Evolutionary conservation across 192 early-diverging fungal species (phyloP), one percentile per base, ranked within the genome.

Genomic region (Coemansia sp.): DNA sequence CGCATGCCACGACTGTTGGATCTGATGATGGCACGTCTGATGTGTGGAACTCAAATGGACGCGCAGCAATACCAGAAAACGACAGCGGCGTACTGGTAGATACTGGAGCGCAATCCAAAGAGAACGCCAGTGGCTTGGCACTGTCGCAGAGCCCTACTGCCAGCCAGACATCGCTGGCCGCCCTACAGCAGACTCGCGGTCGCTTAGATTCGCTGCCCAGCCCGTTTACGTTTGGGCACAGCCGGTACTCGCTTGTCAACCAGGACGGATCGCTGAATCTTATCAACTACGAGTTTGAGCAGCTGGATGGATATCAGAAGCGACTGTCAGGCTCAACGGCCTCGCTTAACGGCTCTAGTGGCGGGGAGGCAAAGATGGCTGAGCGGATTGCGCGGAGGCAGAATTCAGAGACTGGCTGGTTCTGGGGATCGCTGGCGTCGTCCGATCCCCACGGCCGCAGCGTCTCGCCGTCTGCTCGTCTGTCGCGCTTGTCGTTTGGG

Each of bases 241-340:
- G 79, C 53, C 67, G 79, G 9, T 82, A 67, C 71, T 82, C 79
- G 47, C 61, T 82, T 47, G 64, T 82, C 71, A 82, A 82, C 64
- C 70, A 73, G 49, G 79, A 82, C 56, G 79, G 79, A 9, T 82
- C 74, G 12, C 59, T 82, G 38, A 82, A 82, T 49, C 67, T 82
- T 17, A 58, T 62, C 14, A 82, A 56, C 57, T 77, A 61, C 49
- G 70, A 82, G 46, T 82, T 82, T 43, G 74, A 74, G 22, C 74
- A 82, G 61, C 62, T 82, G 11, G 79, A 82, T 19, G 68, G 74
- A 10, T 82, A 82, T 71, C 79, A 77, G 58, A 68, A 76, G 62
- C 71, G 63, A 0, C 62, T 82, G 22, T 77, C 78, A 0, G 61
- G 54, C 20, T 65, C 73, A 0, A 60, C 49, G 6, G 60, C 49